phyloP scores from a whole-genome alignment of 2,329 filamentous ascomycete genomes.

The Aspergillus arachidicola region DNA sequence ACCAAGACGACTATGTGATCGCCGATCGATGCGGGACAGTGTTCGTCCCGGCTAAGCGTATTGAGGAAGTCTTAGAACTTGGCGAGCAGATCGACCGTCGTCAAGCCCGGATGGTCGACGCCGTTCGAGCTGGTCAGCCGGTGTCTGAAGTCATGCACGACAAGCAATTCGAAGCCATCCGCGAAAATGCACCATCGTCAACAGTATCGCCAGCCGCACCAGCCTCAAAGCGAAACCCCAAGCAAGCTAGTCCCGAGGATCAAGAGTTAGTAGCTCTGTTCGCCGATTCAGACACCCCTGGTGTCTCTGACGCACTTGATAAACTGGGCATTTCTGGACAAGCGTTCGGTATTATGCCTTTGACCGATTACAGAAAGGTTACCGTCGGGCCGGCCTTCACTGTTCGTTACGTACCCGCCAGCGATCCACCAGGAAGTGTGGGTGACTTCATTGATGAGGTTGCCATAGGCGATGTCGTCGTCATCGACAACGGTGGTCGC shows the following conservation, averaged over 20 bases:
- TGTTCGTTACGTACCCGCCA: constrained; percentile 31
- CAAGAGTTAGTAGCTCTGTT: constrained; percentile 21
- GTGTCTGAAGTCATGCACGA: constrained; percentile 27
- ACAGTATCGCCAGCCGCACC: not conserved
- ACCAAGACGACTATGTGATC: constrained; percentile 25
- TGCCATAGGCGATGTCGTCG: constrained; percentile 31
- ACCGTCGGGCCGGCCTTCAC: constrained; percentile 38
- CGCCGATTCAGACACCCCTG: constrained; percentile 22
- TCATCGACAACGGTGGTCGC: constrained; percentile 38
- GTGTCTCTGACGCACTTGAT: constrained; percentile 25
- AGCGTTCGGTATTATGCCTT: constrained; percentile 21
- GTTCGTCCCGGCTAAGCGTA: constrained; percentile 17
- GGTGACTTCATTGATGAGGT: constrained; percentile 39
- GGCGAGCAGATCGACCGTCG: constrained; percentile 18
- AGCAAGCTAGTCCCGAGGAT: constrained; percentile 14
- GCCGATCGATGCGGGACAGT: constrained; percentile 24
- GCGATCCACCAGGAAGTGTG: constrained; percentile 28
- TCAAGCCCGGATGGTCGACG: constrained; percentile 23
- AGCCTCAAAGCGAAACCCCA: constrained; percentile 4
- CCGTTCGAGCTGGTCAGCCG: constrained; percentile 18
- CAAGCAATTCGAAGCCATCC: constrained; percentile 23
- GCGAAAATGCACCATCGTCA: not conserved
- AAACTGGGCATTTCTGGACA: constrained; percentile 25
- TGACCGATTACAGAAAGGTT: constrained; percentile 30
- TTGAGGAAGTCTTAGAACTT: constrained; percentile 20